phyloP scores from a whole-genome alignment of 169 alveolate species.

The Ichthyophthirius multifiliis region DNA sequence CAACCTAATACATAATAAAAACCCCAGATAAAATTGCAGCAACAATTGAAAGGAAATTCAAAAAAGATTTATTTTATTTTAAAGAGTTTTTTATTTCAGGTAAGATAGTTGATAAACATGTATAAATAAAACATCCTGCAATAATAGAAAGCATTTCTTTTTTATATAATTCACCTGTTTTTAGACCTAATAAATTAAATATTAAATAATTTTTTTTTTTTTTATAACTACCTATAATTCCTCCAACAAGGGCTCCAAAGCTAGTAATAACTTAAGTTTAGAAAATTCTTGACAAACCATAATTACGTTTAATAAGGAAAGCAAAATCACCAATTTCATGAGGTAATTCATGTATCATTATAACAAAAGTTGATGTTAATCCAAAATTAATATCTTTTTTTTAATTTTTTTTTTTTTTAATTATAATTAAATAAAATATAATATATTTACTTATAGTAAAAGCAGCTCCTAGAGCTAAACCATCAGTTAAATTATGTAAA shows the following conservation, averaged over 20 bases:
- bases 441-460: slow-evolving; percentile 52
- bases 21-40: slow-evolving; percentile 35
- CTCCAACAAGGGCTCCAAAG: slow-evolving; percentile 76
- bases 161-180: slow-evolving; percentile 57
- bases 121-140: slow-evolving; percentile 77
- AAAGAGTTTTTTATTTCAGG: slow-evolving; percentile 56
- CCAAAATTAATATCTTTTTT: slow-evolving; percentile 50
- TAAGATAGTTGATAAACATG: slow-evolving; percentile 35
- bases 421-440: neutral
- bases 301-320: slow-evolving; percentile 56
- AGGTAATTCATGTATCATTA: slow-evolving; percentile 84
- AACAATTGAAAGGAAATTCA: neutral
- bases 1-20: slow-evolving; percentile 49
- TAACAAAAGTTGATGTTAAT: slow-evolving; percentile 70
- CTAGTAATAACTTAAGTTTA: slow-evolving; percentile 67
- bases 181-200: neutral
- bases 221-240: slow-evolving; percentile 31
- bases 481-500: slow-evolving; percentile 83
- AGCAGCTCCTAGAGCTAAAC: slow-evolving; percentile 82
- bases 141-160: slow-evolving; percentile 66
- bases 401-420: neutral
- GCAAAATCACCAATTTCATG: slow-evolving; percentile 86
- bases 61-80: slow-evolving; percentile 19
- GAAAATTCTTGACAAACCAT: slow-evolving; percentile 50
- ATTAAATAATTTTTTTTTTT: neutral